Percentiles rank a stretch among this genome's conserved stretches.
Conservation (phyloP, 352 stramenopile species). For the Pythium scleroteichum region DNA sequence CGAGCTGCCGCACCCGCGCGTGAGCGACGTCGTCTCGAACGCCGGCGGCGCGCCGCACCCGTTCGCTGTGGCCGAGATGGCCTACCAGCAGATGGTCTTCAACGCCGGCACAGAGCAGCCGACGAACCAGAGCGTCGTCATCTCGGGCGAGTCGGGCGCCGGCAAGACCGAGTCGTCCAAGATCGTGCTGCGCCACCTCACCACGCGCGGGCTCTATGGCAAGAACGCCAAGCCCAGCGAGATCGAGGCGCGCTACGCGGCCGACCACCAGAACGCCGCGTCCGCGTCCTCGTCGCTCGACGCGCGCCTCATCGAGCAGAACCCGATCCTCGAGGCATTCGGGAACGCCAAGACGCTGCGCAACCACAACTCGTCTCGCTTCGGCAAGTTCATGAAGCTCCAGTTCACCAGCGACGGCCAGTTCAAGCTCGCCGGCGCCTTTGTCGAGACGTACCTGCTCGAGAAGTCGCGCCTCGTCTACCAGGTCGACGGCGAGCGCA, state of each 20-base stretch:
- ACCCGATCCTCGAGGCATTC: constrained; percentile 88
- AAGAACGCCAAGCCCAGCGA: constrained; percentile 78
- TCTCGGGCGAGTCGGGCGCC: constrained; percentile 85
- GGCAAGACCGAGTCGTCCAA: constrained; percentile 91
- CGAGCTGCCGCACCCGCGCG: constrained; percentile 71
- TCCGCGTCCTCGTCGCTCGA: constrained; percentile 54
- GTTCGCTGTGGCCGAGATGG: constrained; percentile 89
- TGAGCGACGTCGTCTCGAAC: constrained; percentile 79
- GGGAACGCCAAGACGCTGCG: constrained; percentile 93
- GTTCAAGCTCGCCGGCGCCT: constrained; percentile 85
- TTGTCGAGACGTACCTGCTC: constrained; percentile 88
- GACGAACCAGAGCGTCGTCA: constrained; percentile 88
- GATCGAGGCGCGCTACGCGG: constrained; percentile 58
- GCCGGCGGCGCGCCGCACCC: constrained; percentile 75
- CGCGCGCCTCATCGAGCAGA: constrained; percentile 85
- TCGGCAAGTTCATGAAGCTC: constrained; percentile 98
- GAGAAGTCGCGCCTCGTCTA: constrained; percentile 89
- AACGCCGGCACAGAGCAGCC: constrained; percentile 82
- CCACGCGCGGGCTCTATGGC: constrained; percentile 82
- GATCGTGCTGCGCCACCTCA: constrained; percentile 89
- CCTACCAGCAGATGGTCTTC: constrained; percentile 92
- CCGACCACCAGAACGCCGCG: constrained; percentile 47
- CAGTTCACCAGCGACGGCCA: constrained; percentile 90
- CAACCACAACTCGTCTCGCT: constrained; percentile 97
- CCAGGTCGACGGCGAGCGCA: constrained; percentile 90